Base-by-base conservation (phyloP, 441 rosid genomes). In the Metrosideros polymorpha region DNA sequence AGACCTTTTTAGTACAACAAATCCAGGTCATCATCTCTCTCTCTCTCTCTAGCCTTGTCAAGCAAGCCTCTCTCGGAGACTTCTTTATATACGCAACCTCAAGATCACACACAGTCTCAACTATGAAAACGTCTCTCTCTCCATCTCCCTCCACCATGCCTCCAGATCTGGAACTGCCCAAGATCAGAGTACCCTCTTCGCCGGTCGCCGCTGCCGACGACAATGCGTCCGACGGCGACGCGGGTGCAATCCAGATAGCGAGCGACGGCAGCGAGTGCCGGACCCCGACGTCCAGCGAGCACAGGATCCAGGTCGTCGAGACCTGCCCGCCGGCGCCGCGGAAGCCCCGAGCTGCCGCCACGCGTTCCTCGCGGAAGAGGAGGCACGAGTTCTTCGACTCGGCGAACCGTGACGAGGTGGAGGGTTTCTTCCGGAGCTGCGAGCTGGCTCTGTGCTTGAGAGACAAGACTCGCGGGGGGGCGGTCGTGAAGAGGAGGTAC, bases 401-500 rank as follows among this genome's bases (percentile, higher is more conserved):
- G 85, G 88, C 53, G 43, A 86, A 86, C 82, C 49, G 32, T 52
- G 85, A 61, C 13, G 85, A 82, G 49, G 88, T 86, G n/a, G 88
- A 86, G 79, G 88, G 9, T 39, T 63, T 86, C 52, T 86, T 86
- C 82, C 83, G 85, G 82, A 63, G 82, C 35, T 45, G 66, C 55
- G 82, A 86, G 55, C 79, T 71, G 79, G 79, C 79, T 25, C 79
- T 39, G 79, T 42, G 47, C 79, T 71, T 71, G 82, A 71, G 52
- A 42, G 32, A 39, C 35, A 19, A 7, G 14, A 63, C 54, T 50
- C 82, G 24, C 84, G 84, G 14, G 29, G 84, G 14, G 29, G 17
- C n/a, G 43, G 88, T 50, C 13, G 63, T n/a, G 59, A 86, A 63
- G 85, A 82, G 88, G 82, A 84, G 55, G 43, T 83, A 39, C 29